Evolutionary conservation across 805 yeast species (phyloP).

Genomic region (Starmerella bombi): DNA sequence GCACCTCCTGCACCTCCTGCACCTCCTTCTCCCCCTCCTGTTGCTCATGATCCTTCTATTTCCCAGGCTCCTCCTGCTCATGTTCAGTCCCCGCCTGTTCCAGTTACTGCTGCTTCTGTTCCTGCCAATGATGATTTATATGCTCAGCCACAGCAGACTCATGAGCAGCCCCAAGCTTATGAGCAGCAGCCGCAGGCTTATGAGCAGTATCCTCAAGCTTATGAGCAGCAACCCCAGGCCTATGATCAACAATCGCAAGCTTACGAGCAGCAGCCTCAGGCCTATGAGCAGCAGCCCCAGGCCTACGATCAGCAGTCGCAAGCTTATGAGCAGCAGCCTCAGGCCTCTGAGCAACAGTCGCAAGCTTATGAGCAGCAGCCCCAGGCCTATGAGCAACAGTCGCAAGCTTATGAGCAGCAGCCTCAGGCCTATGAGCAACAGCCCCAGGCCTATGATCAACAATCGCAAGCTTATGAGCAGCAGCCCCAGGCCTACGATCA

Average conservation of each 20-base stretch:
- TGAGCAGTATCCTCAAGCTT: neutral
- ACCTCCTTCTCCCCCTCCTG: slow-evolving; percentile 19
- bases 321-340: neutral
- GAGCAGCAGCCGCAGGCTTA: neutral
- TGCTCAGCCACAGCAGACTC: neutral
- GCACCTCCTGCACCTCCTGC: slow-evolving; percentile 10
- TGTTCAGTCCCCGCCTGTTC: slow-evolving; percentile 9
- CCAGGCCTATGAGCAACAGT: slow-evolving; percentile 1
- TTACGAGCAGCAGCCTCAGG: neutral
- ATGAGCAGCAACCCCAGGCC: slow-evolving; percentile 1
- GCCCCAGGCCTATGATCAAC: neutral
- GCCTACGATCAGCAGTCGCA: neutral
- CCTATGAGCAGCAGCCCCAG: neutral
- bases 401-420: slow-evolving; percentile 2
- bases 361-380: neutral
- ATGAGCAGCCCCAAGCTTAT: neutral
- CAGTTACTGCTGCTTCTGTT: neutral
- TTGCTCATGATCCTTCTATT: slow-evolving; percentile 25
- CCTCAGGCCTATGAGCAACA: neutral
- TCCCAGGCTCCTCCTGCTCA: slow-evolving; percentile 26
- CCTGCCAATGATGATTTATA: neutral
- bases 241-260: no score
- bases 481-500: slow-evolving; percentile 1
- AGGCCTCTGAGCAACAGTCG: neutral
- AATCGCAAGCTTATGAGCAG: neutral